Evolutionary conservation across 2,329 filamentous ascomycete species (phyloP).

Genomic region (Piedraia hortae): DNA sequence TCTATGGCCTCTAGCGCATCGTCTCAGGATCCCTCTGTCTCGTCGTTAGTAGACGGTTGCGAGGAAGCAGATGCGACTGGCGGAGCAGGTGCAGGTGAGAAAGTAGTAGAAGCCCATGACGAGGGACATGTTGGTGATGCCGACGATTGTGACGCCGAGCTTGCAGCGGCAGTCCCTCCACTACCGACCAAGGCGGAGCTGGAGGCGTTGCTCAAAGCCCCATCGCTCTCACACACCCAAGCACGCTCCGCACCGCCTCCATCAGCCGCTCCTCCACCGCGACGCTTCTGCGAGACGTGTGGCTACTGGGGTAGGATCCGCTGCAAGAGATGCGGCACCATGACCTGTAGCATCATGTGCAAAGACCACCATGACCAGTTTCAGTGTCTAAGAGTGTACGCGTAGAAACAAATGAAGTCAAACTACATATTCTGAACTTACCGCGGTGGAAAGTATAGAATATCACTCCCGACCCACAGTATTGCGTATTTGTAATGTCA

Average conservation of each 20-base stretch:
- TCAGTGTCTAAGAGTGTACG: slow-evolving; percentile 29
- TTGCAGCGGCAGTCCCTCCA: slow-evolving; percentile 4
- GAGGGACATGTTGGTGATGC: slow-evolving; percentile 7
- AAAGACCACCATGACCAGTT: slow-evolving; percentile 45
- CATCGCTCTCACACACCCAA: slow-evolving; percentile 40
- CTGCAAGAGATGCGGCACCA: slow-evolving; percentile 51
- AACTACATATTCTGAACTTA: too few species aligned
- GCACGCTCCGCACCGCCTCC: slow-evolving; percentile 21
- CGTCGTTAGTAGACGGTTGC: too few species aligned
- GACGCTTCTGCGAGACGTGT: slow-evolving; percentile 51
- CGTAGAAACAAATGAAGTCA: too few species aligned
- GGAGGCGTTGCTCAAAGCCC: slow-evolving; percentile 31
- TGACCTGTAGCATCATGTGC: slow-evolving; percentile 53
- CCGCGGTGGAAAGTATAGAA: too few species aligned
- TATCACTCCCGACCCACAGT: too few species aligned
- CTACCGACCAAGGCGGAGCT: slow-evolving; percentile 23
- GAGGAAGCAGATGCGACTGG: slow-evolving; percentile 1
- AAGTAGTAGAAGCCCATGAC: not conserved
- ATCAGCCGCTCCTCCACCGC: slow-evolving; percentile 20
- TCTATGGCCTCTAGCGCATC: slow-evolving; percentile 7
- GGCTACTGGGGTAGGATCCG: slow-evolving; percentile 56
- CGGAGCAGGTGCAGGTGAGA: not conserved
- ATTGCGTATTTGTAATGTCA: too few species aligned
- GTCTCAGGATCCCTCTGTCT: slow-evolving; percentile 2
- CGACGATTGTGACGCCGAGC: slow-evolving; percentile 20